Conservation (phyloP, 345 rosid species). For the Clausena lansium region DNA sequence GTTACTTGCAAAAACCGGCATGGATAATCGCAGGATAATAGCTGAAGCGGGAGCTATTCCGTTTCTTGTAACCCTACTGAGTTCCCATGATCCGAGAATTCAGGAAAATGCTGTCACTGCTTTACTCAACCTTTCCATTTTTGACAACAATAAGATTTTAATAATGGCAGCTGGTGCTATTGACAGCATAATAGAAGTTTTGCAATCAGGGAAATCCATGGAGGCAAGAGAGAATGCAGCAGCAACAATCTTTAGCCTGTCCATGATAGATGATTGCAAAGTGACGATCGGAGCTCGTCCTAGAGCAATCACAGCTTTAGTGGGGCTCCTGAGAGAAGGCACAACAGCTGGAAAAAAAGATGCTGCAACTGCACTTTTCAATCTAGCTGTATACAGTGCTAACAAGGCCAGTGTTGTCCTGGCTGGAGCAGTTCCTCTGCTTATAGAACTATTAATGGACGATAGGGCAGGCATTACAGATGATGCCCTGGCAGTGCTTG, state of each 20-base stretch:
- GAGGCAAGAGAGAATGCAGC: constrained; percentile 75
- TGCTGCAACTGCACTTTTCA: constrained; percentile 57
- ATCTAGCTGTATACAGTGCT: constrained; percentile 46
- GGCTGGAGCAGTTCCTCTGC: constrained; percentile 55
- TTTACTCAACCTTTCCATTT: constrained; percentile 61
- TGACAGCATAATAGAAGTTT: constrained; percentile 45
- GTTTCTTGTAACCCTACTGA: constrained; percentile 48
- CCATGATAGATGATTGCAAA: constrained; percentile 54
- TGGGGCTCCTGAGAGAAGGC: constrained; percentile 53
- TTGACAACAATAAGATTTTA: constrained; percentile 57
- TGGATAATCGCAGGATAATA: constrained; percentile 60
- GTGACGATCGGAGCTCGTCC: constrained; percentile 48
- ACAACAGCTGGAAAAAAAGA: constrained; percentile 54
- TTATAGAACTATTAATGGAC: constrained; percentile 53
- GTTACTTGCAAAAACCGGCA: constrained; percentile 61
- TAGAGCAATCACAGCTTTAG: constrained; percentile 47
- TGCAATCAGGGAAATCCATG: constrained; percentile 59
- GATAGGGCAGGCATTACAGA: constrained; percentile 72
- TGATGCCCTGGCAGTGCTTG: constrained; percentile 51
- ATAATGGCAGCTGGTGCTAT: constrained; percentile 73
- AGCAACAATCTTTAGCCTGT: constrained; percentile 62
- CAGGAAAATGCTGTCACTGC: constrained; percentile 74
- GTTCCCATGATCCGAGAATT: constrained; percentile 48
- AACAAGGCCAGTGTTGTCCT: constrained; percentile 45
- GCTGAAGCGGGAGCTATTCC: constrained; percentile 72